phyloP scores from a whole-genome alignment of 2,329 filamentous ascomycete species.

The Paecilomyces variotii region DNA sequence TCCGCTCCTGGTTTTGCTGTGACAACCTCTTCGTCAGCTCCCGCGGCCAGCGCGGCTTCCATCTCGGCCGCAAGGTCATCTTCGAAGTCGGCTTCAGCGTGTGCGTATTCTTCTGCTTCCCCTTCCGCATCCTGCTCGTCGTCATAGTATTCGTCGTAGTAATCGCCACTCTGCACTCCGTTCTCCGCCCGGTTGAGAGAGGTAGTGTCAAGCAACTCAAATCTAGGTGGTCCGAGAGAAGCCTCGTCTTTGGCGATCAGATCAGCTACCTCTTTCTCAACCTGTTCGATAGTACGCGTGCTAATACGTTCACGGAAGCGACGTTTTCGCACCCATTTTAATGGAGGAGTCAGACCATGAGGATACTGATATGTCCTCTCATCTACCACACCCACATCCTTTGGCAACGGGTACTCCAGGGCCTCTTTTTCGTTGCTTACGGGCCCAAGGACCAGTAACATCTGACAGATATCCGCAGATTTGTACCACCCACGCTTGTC shows the following conservation, averaged over 20 bases:
- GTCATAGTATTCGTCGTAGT: conserved; percentile 39
- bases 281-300: conserved; percentile 75
- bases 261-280: conserved; percentile 70
- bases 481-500: conserved; percentile 84
- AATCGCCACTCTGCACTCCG: conserved; percentile 37
- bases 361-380: conserved; percentile 64
- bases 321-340: conserved; percentile 75
- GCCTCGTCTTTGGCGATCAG: conserved; percentile 62
- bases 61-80: conserved; percentile 37
- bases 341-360: conserved; percentile 78
- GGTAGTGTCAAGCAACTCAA: conserved; percentile 55
- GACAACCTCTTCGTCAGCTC: conserved; percentile 23
- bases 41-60: conserved; percentile 35
- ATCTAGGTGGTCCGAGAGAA: conserved; percentile 49
- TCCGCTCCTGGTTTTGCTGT: conserved; percentile 12
- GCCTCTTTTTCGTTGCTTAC: conserved; percentile 62
- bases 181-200: conserved; percentile 37
- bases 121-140: conserved; percentile 44
- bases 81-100: conserved; percentile 28
- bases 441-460: conserved; percentile 68
- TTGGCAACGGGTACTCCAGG: conserved; percentile 58
- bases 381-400: conserved; percentile 52
- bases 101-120: conserved; percentile 39
- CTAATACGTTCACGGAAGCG: conserved; percentile 77
- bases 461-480: conserved; percentile 79